These are phyloP conservation scores for Macrophomina phaseolina DNA, from an alignment of 2,329 filamentous ascomycete species.

Conservation along the genomic window DNA sequence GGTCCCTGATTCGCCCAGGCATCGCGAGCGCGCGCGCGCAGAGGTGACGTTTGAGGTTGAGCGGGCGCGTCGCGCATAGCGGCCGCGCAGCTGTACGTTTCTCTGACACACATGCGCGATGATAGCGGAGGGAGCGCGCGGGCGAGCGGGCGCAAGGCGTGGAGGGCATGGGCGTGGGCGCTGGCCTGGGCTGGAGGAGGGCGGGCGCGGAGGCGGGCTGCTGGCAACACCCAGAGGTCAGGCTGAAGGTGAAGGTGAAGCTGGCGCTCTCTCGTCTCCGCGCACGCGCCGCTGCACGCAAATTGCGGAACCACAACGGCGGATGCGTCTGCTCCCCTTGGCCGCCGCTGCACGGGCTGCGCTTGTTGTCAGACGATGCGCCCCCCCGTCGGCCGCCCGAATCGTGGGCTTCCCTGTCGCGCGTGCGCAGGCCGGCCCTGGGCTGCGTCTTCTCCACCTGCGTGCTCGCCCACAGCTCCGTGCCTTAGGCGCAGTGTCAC, in stretches of 20 bases:
- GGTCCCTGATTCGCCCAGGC: background rate
- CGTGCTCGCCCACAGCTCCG: constrained; percentile 21
- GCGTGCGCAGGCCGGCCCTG: constrained; percentile 14
- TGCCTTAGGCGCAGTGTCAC: constrained; percentile 25
- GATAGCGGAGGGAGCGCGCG: background rate
- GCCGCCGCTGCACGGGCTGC: constrained; percentile 16
- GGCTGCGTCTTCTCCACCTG: constrained; percentile 14
- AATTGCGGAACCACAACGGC: constrained; percentile 25
- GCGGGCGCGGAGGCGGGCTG: background rate
- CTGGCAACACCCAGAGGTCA: background rate
- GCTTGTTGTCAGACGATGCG: constrained; percentile 23
- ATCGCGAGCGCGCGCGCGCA: background rate
- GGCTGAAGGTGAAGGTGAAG: background rate
- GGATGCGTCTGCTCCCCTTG: constrained; percentile 14
- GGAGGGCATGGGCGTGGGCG: background rate
- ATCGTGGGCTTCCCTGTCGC: constrained; percentile 24
- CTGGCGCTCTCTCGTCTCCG: background rate
- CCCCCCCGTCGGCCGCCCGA: constrained; percentile 10
- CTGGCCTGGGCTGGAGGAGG: background rate
- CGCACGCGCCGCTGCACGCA: constrained; percentile 15
- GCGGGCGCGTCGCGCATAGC: constrained; percentile 7
- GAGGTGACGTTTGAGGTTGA: constrained; percentile 8
- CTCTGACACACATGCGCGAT: no score
- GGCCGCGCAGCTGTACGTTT: background rate
- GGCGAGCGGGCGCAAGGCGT: background rate